Conservation (phyloP, 2,329 filamentous ascomycete genomes). For the Paecilomyces fulvus region DNA sequence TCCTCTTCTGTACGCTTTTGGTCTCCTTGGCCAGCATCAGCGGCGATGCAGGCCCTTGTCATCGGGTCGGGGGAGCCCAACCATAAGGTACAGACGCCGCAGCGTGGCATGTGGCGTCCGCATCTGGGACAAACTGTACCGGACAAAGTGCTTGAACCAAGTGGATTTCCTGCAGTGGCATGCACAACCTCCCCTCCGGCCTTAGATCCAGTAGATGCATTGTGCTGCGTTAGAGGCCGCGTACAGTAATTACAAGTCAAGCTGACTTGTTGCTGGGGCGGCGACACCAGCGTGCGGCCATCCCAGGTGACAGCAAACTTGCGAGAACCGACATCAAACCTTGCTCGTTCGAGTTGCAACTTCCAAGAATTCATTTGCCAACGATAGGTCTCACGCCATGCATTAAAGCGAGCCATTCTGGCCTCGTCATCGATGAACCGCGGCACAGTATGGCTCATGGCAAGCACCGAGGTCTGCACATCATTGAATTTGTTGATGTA, state of each 20-base stretch:
- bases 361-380: slow-evolving; percentile 54
- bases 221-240: slow-evolving; percentile 43
- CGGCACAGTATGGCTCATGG: slow-evolving; percentile 50
- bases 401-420: slow-evolving; percentile 45
- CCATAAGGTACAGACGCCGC: slow-evolving; percentile 55
- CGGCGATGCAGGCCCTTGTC: slow-evolving; percentile 29
- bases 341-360: slow-evolving; percentile 50
- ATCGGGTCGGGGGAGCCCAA: slow-evolving; percentile 50
- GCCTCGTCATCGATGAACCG: slow-evolving; percentile 48
- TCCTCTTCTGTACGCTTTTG: slow-evolving; percentile 30
- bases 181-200: slow-evolving; percentile 24
- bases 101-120: slow-evolving; percentile 54
- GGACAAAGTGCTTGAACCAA: slow-evolving; percentile 26
- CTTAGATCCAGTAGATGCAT: slow-evolving; percentile 22
- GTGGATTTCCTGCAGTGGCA: slow-evolving; percentile 26
- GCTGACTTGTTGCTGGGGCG: slow-evolving; percentile 46
- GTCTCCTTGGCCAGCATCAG: slow-evolving; percentile 21
- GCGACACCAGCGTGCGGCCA: slow-evolving; percentile 40
- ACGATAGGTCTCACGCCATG: slow-evolving; percentile 56
- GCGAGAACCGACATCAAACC: slow-evolving; percentile 52
- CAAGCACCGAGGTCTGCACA: slow-evolving; percentile 54
- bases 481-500: slow-evolving; percentile 54
- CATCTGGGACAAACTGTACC: slow-evolving; percentile 54
- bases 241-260: slow-evolving; percentile 55
- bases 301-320: slow-evolving; percentile 43